Conservation (phyloP, 805 yeast genomes). For the Kuraishia borneana region DNA sequence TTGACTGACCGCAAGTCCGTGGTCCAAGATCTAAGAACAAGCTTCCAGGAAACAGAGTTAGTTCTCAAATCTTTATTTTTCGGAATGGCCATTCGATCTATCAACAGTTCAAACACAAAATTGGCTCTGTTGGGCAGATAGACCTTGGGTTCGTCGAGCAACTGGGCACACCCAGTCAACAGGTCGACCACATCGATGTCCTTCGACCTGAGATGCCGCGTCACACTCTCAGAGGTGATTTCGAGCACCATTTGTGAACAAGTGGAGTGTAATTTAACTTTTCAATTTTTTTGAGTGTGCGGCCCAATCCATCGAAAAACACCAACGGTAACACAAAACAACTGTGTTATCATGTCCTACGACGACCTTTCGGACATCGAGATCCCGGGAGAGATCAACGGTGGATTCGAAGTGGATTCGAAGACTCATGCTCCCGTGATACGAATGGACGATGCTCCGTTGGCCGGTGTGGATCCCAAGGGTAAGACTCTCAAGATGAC, state of each 20-base stretch:
- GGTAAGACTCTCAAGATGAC: not conserved
- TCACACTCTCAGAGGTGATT: slow-evolving; percentile 42
- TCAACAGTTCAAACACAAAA: not conserved
- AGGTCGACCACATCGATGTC: slow-evolving; percentile 25
- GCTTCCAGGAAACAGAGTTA: not conserved
- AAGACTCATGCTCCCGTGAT: not conserved
- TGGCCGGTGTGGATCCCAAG: not conserved
- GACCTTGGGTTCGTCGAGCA: not conserved
- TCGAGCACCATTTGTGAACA: too few species aligned
- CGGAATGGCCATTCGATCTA: not conserved
- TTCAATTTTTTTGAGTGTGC: too few species aligned
- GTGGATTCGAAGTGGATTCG: not conserved
- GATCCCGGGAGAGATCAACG: not conserved
- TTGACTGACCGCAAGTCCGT: not conserved
- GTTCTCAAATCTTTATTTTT: not conserved
- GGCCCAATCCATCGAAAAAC: too few species aligned
- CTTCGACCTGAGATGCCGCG: slow-evolving; percentile 48
- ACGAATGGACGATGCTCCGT: not conserved
- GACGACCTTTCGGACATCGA: slow-evolving; percentile 1
- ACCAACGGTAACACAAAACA: too few species aligned
- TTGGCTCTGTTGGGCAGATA: not conserved
- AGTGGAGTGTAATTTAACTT: too few species aligned
- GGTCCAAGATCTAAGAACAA: too few species aligned
- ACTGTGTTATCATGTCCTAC: too few species aligned
- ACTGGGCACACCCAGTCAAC: not conserved